Evolutionary conservation across 495 filamentous ascomycete species (phyloP), one percentile per base, ranked within the genome.

Genomic region (Parathielavia appendiculata): DNA sequence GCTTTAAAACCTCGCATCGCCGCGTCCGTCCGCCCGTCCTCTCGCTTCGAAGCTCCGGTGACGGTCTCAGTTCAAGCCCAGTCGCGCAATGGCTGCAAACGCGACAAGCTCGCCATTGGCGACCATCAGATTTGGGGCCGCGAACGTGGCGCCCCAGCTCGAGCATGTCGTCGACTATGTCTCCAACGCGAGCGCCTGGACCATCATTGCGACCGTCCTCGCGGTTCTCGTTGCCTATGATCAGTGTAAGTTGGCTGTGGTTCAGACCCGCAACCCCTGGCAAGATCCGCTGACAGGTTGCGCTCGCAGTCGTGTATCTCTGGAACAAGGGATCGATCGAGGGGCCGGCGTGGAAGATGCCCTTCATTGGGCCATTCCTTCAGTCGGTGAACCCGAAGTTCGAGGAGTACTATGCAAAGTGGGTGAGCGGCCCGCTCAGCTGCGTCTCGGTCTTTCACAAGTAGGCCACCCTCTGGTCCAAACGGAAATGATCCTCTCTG

Each of bases 401-500:
- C 74, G 82, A 85, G 59, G 83, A 90, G 65, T 98, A 98, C 73
- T 78, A 89, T 69, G 86, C 80, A 34, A 96, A 98, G 81, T 98
- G 92, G 92, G 67, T 83, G 64, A 93, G 89, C 70, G 93, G 89
- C 14, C 83, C 85, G 13, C 79, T 98, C 65, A 96, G 92, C 76
- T 98, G 93, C 74, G 92, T 98, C 58, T 96, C 91, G 13, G 91
- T 98, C 59, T 98, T 98, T 78, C 93, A 98, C 82, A 98, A 98
- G 92, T 96, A 83, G 66, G 89, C 67, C 36, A 40, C 30, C 39
- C 16, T 14, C 3, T 6, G 9, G n/a, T 3, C 5, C n/a, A n/a
- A n/a, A n/a, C n/a, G n/a, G n/a, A n/a, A n/a, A n/a, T n/a, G n/a
- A n/a, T n/a, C n/a, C n/a, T n/a, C n/a, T n/a, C n/a, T n/a, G n/a